Conservation (phyloP, 2,329 filamentous ascomycete genomes). For the Aspergillus sp. region DNA sequence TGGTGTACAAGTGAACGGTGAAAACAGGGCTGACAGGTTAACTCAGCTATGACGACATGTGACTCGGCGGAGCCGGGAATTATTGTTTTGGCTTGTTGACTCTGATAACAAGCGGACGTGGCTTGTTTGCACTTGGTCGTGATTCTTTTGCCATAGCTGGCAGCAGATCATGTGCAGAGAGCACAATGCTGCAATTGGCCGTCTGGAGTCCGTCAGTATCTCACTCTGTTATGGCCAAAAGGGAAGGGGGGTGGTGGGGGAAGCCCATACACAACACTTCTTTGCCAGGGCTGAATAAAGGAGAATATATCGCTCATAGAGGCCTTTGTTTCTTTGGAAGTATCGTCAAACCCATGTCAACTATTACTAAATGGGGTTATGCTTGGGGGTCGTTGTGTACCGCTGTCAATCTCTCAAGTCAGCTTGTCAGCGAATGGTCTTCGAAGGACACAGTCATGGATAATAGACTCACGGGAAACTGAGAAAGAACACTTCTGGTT, state of each 20-base stretch:
- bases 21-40: too few species aligned
- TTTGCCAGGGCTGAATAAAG: not conserved
- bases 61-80: not conserved
- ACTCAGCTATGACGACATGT: not conserved
- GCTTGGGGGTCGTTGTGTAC: not conserved
- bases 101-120: too few species aligned
- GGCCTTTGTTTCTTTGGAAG: not conserved
- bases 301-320: not conserved
- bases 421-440: not conserved
- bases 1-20: too few species aligned
- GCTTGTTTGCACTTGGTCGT: too few species aligned
- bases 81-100: too few species aligned
- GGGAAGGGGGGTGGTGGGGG: too few species aligned
- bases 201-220: too few species aligned
- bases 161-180: too few species aligned
- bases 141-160: too few species aligned
- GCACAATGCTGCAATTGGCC: too few species aligned
- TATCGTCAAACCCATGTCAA: not conserved
- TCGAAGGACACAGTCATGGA: not conserved
- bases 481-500: too few species aligned
- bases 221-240: not conserved
- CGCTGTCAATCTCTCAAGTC: not conserved
- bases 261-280: not conserved
- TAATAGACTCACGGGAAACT: too few species aligned
- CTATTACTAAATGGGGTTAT: not conserved